phyloP scores from a whole-genome alignment of 2,329 filamentous ascomycete genomes.

The Golovinomyces cichoracearum region DNA sequence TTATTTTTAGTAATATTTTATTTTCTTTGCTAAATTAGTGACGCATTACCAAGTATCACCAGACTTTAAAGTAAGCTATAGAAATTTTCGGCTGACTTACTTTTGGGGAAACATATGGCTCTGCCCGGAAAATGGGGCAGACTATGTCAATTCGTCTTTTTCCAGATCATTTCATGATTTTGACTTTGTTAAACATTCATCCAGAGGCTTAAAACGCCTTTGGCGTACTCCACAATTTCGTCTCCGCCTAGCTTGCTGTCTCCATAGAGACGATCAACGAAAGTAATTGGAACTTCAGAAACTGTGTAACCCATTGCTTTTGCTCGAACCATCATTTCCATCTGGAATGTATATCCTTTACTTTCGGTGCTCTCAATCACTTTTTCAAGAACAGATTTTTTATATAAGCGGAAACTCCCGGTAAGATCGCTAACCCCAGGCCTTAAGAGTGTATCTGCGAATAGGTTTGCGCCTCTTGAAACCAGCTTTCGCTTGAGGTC shows the following conservation, averaged over 20 bases:
- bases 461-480: conserved; percentile 69
- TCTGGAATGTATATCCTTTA: conserved; percentile 97
- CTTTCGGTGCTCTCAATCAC: conserved; percentile 77
- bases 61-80: no score
- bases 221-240: conserved; percentile 91
- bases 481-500: conserved; percentile 76
- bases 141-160: no score
- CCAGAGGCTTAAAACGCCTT: conserved; percentile 57
- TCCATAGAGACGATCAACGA: conserved; percentile 85
- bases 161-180: no score
- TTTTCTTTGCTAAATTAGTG: no score
- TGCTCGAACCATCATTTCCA: conserved; percentile 97
- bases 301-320: conserved; percentile 90
- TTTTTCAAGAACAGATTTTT: conserved; percentile 66
- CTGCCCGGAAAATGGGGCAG: no score
- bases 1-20: no score
- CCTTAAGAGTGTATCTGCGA: conserved; percentile 78
- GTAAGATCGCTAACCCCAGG: conserved; percentile 91
- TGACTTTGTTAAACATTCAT: conserved; percentile 50
- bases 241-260: conserved; percentile 84
- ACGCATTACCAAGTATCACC: no score
- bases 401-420: conserved; percentile 83
- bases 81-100: no score
- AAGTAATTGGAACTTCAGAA: conserved; percentile 83
- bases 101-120: no score